Conservation (phyloP, 305 asterid species). For the Fraxinus paxiana region DNA sequence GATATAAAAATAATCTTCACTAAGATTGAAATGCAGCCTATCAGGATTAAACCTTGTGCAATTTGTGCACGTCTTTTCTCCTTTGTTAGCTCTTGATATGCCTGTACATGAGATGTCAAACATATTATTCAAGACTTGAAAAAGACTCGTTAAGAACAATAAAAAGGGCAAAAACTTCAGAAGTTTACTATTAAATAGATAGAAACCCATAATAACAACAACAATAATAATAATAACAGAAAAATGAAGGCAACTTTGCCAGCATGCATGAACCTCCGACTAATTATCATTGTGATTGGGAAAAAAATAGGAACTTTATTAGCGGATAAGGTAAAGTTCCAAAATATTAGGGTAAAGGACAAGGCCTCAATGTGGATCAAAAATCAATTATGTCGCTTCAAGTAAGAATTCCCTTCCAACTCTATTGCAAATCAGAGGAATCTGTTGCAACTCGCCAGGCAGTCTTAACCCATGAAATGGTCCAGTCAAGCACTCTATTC, state of each 20-base stretch:
- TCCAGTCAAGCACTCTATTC: neutral
- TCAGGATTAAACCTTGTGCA: slow-evolving; percentile 58
- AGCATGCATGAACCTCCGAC: neutral
- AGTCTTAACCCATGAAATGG: neutral
- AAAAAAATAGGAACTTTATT: neutral
- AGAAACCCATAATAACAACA: neutral
- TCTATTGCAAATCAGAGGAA: neutral
- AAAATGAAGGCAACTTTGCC: neutral
- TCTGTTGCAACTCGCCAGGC: neutral
- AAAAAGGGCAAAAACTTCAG: neutral
- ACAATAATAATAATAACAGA: neutral
- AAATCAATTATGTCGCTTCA: neutral
- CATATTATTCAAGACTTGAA: slow-evolving; percentile 12
- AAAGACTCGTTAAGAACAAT: neutral
- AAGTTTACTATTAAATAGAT: neutral
- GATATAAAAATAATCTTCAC: neutral
- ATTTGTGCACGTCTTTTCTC: slow-evolving; percentile 86
- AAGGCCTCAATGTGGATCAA: slow-evolving; percentile 2
- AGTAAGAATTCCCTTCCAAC: neutral
- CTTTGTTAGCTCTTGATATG: slow-evolving; percentile 79
- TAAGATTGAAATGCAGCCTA: neutral
- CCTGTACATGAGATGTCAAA: slow-evolving; percentile 41
- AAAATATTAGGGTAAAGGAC: neutral
- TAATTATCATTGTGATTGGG: neutral
- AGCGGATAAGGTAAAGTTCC: neutral